A percentile compares a stretch with the other conserved stretches of the same genome.
These are phyloP conservation scores for Warburgia ugandensis DNA, from an alignment of 164 flowering plant genomes.

Conservation along the genomic window DNA sequence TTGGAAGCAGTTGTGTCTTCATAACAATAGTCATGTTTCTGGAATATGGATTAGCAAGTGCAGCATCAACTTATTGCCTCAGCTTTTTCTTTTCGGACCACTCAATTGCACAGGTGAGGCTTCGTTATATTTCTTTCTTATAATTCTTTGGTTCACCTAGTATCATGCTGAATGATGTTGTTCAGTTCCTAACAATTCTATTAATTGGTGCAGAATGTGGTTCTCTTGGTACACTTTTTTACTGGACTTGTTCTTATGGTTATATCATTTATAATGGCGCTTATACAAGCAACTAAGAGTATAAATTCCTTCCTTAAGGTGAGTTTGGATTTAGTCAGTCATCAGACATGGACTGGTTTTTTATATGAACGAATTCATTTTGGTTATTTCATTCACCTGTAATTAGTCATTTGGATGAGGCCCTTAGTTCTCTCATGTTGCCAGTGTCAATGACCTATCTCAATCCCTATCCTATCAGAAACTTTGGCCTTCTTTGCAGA, in stretches of 20 bases:
- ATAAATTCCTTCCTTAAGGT: conserved; percentile 86
- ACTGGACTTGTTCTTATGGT: conserved; percentile 93
- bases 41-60: conserved; percentile 83
- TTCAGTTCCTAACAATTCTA: neutral
- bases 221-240: conserved; percentile 78
- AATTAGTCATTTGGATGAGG: no score
- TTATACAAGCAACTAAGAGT: conserved; percentile 51
- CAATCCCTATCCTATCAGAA: no score
- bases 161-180: neutral
- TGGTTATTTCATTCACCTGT: no score
- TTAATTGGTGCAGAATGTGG: conserved; percentile 66
- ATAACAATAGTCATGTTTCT: conserved; percentile 62
- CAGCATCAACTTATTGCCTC: conserved; percentile 95
- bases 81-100: conserved; percentile 91
- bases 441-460: no score
- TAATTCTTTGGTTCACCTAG: neutral
- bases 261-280: conserved; percentile 92
- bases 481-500: no score
- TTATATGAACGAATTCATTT: no score
- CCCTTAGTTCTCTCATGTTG: no score
- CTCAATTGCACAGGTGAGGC: conserved; percentile 76
- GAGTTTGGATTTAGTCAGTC: no score
- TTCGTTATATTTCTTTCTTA: conserved; percentile 2
- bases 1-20: conserved; percentile 58
- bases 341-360: no score